Percentiles rank a stretch among this genome's conserved stretches.
These are phyloP conservation scores for Stygiomarasmius scandens DNA, from an alignment of 1,284 basidiomycete species.

Conservation along the genomic window DNA sequence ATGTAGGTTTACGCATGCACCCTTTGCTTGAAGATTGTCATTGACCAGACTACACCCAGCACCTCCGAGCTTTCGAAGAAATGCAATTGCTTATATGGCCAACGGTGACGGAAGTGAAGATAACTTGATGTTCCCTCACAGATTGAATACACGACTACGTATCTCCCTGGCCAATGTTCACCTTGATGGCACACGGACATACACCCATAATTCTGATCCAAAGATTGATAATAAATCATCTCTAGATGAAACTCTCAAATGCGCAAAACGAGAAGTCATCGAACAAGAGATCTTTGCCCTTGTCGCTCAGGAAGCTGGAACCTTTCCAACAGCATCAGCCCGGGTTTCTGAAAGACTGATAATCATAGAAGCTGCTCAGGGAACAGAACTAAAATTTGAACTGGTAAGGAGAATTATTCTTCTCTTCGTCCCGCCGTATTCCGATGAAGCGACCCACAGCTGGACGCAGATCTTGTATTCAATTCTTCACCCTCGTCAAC, in stretches of 20 bases:
- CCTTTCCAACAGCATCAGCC: slow-evolving; percentile 69
- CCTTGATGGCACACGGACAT: slow-evolving; percentile 32
- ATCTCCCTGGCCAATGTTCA: slow-evolving; percentile 50
- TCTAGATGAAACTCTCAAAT: slow-evolving; percentile 53
- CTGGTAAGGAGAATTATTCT: slow-evolving; percentile 47
- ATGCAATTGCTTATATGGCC: slow-evolving; percentile 69
- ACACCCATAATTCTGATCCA: slow-evolving; percentile 40
- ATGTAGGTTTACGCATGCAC: slow-evolving; percentile 44
- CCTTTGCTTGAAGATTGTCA: slow-evolving; percentile 9
- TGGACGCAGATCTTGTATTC: slow-evolving; percentile 25
- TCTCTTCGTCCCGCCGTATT: neutral
- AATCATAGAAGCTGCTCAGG: slow-evolving; percentile 70
- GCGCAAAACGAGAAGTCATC: slow-evolving; percentile 69
- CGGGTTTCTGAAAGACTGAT: slow-evolving; percentile 76
- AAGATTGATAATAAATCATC: slow-evolving; percentile 27
- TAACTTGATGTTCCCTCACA: slow-evolving; percentile 63
- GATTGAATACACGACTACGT: slow-evolving; percentile 59
- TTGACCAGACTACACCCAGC: slow-evolving; percentile 44
- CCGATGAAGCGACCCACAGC: slow-evolving; percentile 9
- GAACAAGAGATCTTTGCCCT: slow-evolving; percentile 78
- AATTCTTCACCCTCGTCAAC: slow-evolving; percentile 4
- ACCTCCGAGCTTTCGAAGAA: slow-evolving; percentile 57
- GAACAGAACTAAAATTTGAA: slow-evolving; percentile 69
- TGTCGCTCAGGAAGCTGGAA: slow-evolving; percentile 72
- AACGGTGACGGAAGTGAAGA: slow-evolving; percentile 44